Evolutionary conservation across 2,329 filamentous ascomycete species (phyloP).

Genomic region (Colletotrichum kahawae): DNA sequence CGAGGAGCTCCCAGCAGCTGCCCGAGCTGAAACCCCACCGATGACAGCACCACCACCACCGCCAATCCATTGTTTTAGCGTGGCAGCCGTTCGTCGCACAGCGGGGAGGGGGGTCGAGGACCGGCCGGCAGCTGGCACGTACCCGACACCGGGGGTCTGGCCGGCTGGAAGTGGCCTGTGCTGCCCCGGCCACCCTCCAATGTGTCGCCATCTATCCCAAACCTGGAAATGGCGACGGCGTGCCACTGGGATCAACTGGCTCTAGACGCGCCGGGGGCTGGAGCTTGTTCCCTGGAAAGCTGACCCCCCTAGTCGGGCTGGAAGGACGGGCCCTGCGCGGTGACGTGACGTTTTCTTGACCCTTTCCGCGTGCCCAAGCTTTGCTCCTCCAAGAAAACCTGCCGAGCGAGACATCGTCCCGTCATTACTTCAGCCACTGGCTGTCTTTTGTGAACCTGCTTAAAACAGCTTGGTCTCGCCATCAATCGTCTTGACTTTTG

Average conservation of each 20-base stretch:
- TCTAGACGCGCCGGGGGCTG: background rate
- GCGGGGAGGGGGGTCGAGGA: background rate
- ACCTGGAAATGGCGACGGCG: constrained; percentile 9
- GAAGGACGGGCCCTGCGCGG: constrained; percentile 10
- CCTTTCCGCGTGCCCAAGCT: constrained; percentile 7
- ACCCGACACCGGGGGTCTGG: background rate
- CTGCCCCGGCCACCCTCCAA: background rate
- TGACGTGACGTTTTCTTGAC: constrained; percentile 16
- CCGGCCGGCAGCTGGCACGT: constrained; percentile 7
- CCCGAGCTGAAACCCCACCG: constrained; percentile 16
- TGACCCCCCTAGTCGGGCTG: background rate
- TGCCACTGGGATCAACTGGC: background rate
- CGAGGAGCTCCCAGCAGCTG: constrained; percentile 8
- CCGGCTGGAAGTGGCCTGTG: background rate
- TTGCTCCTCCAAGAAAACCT: constrained; percentile 10
- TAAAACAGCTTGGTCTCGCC: background rate
- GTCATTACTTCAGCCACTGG: constrained; percentile 21
- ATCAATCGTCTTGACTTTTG: background rate
- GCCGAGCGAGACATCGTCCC: constrained; percentile 19
- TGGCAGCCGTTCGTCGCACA: background rate
- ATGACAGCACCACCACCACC: constrained; percentile 12
- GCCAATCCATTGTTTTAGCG: background rate
- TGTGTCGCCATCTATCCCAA: background rate
- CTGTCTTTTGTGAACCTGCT: background rate
- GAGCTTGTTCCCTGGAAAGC: constrained; percentile 21